Percentiles rank a stretch among this genome's conserved stretches.
phyloP scores from a whole-genome alignment of 1,284 basidiomycete species.

The Chalciporus sp. region DNA sequence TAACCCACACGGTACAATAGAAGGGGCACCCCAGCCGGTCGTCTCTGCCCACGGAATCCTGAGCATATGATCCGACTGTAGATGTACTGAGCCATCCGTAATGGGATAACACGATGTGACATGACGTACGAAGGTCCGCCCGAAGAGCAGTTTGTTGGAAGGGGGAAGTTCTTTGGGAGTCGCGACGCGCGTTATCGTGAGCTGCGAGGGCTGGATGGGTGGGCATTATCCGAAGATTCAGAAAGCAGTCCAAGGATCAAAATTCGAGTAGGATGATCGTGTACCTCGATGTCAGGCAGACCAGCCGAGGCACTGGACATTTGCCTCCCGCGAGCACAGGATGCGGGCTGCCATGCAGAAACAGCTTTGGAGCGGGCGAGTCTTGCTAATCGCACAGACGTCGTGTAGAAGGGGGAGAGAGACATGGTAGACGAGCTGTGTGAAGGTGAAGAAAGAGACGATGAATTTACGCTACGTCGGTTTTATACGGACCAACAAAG shows the following conservation, averaged over 20 bases:
- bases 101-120: slow-evolving; percentile 2
- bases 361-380: slow-evolving; percentile 2
- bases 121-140: slow-evolving; percentile 66
- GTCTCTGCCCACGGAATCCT: slow-evolving; percentile 76
- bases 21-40: slow-evolving; percentile 82
- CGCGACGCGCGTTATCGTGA: slow-evolving; percentile 51
- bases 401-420: slow-evolving; percentile 9
- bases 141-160: slow-evolving; percentile 61
- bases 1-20: slow-evolving; percentile 79
- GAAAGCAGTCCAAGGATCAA: background rate
- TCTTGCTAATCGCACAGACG: slow-evolving; percentile 12
- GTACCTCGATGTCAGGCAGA: slow-evolving; percentile 30
- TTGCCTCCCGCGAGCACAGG: background rate
- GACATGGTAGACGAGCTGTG: slow-evolving; percentile 20
- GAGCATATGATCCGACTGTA: slow-evolving; percentile 92
- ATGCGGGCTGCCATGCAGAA: slow-evolving; percentile 10
- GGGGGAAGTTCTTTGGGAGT: slow-evolving; percentile 57
- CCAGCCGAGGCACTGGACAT: slow-evolving; percentile 5
- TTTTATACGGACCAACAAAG: slow-evolving; percentile 25
- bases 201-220: slow-evolving; percentile 42
- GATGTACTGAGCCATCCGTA: slow-evolving; percentile 11
- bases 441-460: background rate
- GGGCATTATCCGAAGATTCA: background rate
- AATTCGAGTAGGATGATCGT: background rate
- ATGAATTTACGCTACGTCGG: slow-evolving; percentile 10